Percentiles rank a stretch among this genome's conserved stretches.
Evolutionary conservation across 2,329 filamentous ascomycete genomes (phyloP).

Genomic region (Fusarium paranaense): DNA sequence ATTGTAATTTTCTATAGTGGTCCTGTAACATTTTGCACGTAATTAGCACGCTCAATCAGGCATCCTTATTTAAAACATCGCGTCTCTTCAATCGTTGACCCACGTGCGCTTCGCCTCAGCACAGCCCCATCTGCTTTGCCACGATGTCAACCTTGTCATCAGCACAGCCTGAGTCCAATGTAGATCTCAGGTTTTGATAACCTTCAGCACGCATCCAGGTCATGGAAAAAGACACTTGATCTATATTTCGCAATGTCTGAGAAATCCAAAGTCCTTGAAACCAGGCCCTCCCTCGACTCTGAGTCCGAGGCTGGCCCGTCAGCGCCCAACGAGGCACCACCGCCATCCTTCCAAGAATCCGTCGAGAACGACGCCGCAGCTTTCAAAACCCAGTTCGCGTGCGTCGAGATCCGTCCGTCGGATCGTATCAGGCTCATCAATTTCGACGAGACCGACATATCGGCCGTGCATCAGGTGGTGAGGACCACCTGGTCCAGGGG

Average conservation of each 20-base stretch:
- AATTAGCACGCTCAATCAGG: background rate
- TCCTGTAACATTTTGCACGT: background rate
- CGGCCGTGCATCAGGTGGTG: slow-evolving; percentile 1
- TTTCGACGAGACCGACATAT: slow-evolving; percentile 7
- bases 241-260: background rate
- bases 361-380: background rate
- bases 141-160: background rate
- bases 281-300: background rate
- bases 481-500: background rate
- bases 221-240: background rate
- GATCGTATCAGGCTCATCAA: slow-evolving; percentile 24
- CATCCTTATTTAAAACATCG: background rate
- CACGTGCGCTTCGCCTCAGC: background rate
- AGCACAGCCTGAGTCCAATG: background rate
- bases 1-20: background rate
- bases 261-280: background rate
- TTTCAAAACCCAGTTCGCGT: slow-evolving; percentile 19
- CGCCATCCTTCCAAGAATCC: slow-evolving; percentile 25
- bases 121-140: background rate
- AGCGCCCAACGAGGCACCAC: background rate
- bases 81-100: background rate
- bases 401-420: slow-evolving; percentile 9
- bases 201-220: background rate
- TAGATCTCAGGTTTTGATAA: background rate
- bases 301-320: background rate